Evolutionary conservation across 2,329 filamentous ascomycete species (phyloP), one percentile per base, ranked within the genome.

Genomic region (Botryosphaeria dothidea): DNA sequence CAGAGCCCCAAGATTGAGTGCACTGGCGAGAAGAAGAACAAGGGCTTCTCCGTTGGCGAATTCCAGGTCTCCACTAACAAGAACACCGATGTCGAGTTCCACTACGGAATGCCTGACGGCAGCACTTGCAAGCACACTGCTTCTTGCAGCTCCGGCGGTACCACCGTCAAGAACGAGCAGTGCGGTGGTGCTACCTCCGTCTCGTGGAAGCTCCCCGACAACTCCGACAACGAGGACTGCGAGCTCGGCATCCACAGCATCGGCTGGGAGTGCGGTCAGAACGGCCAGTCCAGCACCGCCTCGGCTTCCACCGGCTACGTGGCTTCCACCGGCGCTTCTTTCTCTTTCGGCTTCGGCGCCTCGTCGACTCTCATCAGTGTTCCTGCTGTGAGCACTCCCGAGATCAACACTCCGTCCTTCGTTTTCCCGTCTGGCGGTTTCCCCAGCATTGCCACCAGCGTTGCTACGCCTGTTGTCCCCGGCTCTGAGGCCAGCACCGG

Each of bases 161-260:
- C 87, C 66, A 86, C 85, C 52, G 84, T 97, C 72, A 81, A 87
- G 80, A 97, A 97, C 86, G 87, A 83, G 67, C 92, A 97, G 84
- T 98, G 94, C 77, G 94, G 93, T 86, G 93, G 93, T 79, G 93
- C 94, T 69, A 92, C 85, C 75, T 88, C 87, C 65, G 92, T 97
- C 67, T 88, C 86, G 63, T 88, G 97, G 75, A 81, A 83, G 68
- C 78, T 86, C 66, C 86, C 89, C 23, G 68, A 70, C 62, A 77
- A 84, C 62, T 78, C 76, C 68, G 83, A 84, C 73, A 83, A 87
- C 75, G 79, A 83, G 56, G 80, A 79, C 71, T 95, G 92, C 82
- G 84, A 85, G 71, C 84, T 96, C 71, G 88, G 88, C 71, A 86
- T 95, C 71, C 90, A 91, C 80, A 85, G 84, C 75, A 87, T 96